A percentile compares a stretch with the other conserved stretches of the same genome.
These are phyloP conservation scores for Globisporangium echinulatum DNA, from an alignment of 352 stramenopile species.

Conservation along the genomic window DNA sequence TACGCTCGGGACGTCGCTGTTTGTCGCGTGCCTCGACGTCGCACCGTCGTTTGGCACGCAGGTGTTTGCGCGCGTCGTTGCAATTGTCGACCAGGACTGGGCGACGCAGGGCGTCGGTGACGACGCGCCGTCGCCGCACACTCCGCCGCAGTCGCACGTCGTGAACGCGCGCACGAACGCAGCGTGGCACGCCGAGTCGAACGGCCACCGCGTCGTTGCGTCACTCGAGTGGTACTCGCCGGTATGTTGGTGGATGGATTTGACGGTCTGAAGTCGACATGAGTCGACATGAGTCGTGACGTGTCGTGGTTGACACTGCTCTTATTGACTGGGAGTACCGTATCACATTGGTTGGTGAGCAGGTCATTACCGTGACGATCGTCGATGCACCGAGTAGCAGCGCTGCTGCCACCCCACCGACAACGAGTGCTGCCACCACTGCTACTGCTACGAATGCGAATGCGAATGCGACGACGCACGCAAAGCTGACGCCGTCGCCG, in stretches of 20 bases:
- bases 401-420: neutral
- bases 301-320: neutral
- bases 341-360: neutral
- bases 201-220: slow-evolving; percentile 56
- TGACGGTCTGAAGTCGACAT: neutral
- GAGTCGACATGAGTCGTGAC: neutral
- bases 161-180: slow-evolving; percentile 79
- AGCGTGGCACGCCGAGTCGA: slow-evolving; percentile 54
- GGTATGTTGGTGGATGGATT: slow-evolving; percentile 17
- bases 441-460: neutral
- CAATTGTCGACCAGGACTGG: slow-evolving; percentile 81
- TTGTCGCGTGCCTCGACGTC: slow-evolving; percentile 57
- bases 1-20: slow-evolving; percentile 60
- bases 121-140: slow-evolving; percentile 46
- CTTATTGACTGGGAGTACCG: too few relatives aligned
- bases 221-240: slow-evolving; percentile 60
- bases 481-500: slow-evolving; percentile 10
- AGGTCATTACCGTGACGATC: slow-evolving; percentile 35
- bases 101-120: slow-evolving; percentile 38
- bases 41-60: slow-evolving; percentile 18
- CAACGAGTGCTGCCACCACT: neutral
- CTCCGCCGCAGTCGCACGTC: slow-evolving; percentile 73
- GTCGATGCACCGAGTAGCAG: neutral
- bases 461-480: neutral
- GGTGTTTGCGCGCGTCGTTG: slow-evolving; percentile 54